Conservation (phyloP, 139 green algal genomes). For the Zygnema cylindricum region DNA sequence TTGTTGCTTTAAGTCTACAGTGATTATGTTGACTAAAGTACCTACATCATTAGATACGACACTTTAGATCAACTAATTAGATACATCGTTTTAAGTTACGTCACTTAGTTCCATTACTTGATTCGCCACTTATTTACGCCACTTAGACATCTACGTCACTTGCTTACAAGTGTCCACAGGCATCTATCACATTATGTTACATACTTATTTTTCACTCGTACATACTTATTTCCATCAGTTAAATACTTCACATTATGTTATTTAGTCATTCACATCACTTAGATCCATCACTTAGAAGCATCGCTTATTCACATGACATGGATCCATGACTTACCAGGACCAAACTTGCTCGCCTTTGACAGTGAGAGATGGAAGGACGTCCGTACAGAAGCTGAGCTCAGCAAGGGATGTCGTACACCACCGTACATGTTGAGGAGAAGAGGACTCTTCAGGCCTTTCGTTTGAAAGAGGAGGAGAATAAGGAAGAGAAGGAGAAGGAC, state of each 20-base stretch:
- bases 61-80: neutral
- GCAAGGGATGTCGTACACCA: constrained; percentile 26
- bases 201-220: too few species aligned
- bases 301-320: too few species aligned
- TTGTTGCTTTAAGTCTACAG: neutral
- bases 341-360: neutral
- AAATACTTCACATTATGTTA: too few species aligned
- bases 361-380: constrained; percentile 23
- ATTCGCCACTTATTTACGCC: neutral
- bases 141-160: neutral
- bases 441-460: neutral
- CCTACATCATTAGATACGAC: neutral
- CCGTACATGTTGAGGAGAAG: constrained; percentile 10
- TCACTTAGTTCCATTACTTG: neutral
- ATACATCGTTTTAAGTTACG: neutral
- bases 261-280: too few species aligned
- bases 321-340: constrained; percentile 34
- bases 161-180: too few species aligned
- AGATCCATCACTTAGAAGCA: too few species aligned
- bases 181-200: too few species aligned
- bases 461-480: neutral
- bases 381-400: constrained; percentile 29
- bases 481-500: neutral
- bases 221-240: too few species aligned
- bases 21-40: neutral